These are phyloP conservation scores for Cyclanthera cordifolia DNA, from an alignment of 306 rosid species.

Conservation along the genomic window DNA sequence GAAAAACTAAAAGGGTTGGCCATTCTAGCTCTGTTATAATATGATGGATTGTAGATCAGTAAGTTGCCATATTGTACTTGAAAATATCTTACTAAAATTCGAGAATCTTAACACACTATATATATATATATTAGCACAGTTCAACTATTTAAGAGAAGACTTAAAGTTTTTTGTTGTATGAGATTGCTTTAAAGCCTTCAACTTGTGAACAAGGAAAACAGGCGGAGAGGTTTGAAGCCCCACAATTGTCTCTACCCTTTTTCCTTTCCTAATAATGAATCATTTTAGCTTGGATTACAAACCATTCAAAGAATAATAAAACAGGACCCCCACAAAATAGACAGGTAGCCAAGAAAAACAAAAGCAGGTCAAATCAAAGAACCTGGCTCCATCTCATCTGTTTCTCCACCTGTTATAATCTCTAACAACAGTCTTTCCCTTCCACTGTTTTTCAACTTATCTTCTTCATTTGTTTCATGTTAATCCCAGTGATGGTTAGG, in stretches of 20 bases:
- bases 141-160: no score
- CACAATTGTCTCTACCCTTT: no score
- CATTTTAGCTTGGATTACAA: conserved; percentile 13
- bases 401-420: neutral
- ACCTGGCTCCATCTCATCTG: neutral
- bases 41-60: neutral
- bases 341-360: conserved; percentile 7
- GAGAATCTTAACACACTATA: neutral
- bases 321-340: conserved; percentile 1
- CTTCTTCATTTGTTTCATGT: conserved; percentile 1
- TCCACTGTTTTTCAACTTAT: conserved; percentile 11
- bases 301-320: neutral
- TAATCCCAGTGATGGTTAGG: neutral
- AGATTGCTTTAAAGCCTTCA: conserved; percentile 8
- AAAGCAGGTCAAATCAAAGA: conserved; percentile 4
- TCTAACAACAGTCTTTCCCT: conserved; percentile 1
- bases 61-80: neutral
- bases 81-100: neutral
- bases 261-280: no score
- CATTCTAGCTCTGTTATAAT: no score
- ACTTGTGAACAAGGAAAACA: conserved; percentile 2
- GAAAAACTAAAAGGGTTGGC: no score
- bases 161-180: neutral
- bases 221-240: no score
- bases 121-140: no score